Percentiles rank a stretch among this genome's conserved stretches.
These are phyloP conservation scores for Scytalidium lignicola DNA, from an alignment of 2,329 filamentous ascomycete genomes.

Conservation along the genomic window DNA sequence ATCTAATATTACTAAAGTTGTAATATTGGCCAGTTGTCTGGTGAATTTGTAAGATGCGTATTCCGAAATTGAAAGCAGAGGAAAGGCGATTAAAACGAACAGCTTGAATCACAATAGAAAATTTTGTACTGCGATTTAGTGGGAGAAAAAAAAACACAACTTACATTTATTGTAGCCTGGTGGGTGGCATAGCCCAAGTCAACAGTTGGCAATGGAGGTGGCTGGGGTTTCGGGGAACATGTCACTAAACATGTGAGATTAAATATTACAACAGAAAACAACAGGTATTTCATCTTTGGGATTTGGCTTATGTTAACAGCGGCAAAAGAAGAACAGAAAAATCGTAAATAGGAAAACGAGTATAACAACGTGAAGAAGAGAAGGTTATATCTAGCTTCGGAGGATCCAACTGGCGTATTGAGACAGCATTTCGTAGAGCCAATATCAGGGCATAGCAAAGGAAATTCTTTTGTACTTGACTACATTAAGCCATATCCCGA, in stretches of 20 bases:
- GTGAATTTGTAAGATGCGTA: constrained; percentile 1
- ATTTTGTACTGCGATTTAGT: background rate
- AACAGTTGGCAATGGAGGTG: constrained; percentile 16
- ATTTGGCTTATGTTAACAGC: background rate
- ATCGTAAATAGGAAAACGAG: too few relatives aligned
- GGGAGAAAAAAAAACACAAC: too few relatives aligned
- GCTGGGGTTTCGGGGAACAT: background rate
- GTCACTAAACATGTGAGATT: background rate
- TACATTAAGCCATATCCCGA: background rate
- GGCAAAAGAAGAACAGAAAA: background rate
- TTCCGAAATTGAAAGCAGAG: background rate
- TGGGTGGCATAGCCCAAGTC: constrained; percentile 27
- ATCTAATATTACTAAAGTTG: constrained; percentile 39
- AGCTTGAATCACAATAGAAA: background rate
- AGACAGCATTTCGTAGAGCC: background rate
- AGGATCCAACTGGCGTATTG: background rate
- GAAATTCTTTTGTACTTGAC: background rate
- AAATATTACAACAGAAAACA: background rate
- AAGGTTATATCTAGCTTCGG: background rate
- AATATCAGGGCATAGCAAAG: background rate
- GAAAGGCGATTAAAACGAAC: background rate
- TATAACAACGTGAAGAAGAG: background rate
- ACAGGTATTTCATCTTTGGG: background rate
- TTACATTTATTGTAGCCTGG: constrained; percentile 24
- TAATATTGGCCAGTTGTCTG: constrained; percentile 30